Evolutionary conservation across 179 eudicot genomes (phyloP).

Genomic region (Sideroxylon spinosum): DNA sequence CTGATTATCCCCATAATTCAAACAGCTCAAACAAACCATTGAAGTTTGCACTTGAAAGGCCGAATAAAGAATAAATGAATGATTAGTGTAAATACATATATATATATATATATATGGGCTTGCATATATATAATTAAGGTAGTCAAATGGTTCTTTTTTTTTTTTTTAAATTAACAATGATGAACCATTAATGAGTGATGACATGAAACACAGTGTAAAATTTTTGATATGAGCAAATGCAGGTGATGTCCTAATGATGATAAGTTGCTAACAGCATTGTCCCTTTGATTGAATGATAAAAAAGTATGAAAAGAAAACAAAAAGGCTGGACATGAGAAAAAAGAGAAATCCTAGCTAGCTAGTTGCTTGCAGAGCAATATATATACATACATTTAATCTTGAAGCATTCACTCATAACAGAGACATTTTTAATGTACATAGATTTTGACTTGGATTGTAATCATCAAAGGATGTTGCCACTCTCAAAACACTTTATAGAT

Average conservation of each 20-base stretch:
- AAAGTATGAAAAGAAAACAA: not conserved
- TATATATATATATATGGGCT: too few species aligned
- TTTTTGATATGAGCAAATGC: not conserved
- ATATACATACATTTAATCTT: not conserved
- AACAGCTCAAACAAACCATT: too few species aligned
- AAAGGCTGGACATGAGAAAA: not conserved
- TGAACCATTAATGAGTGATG: not conserved
- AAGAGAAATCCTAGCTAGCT: not conserved
- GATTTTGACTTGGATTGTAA: not conserved
- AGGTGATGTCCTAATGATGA: slow-evolving; percentile 3
- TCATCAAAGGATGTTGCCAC: not conserved
- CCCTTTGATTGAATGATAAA: not conserved
- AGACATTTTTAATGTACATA: not conserved
- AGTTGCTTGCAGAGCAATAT: not conserved
- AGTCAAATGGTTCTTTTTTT: too few species aligned
- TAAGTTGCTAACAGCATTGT: not conserved
- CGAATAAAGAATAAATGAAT: too few species aligned
- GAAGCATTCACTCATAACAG: not conserved
- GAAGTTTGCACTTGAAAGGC: too few species aligned
- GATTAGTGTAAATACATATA: too few species aligned
- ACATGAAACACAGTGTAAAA: not conserved
- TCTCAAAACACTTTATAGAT: not conserved
- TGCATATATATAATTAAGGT: not conserved
- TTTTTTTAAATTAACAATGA: not conserved
- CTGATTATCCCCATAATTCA: too few species aligned